Evolutionary conservation across 768 basidiomycete species (phyloP).

Genomic region (Phanerochaete sordida): DNA sequence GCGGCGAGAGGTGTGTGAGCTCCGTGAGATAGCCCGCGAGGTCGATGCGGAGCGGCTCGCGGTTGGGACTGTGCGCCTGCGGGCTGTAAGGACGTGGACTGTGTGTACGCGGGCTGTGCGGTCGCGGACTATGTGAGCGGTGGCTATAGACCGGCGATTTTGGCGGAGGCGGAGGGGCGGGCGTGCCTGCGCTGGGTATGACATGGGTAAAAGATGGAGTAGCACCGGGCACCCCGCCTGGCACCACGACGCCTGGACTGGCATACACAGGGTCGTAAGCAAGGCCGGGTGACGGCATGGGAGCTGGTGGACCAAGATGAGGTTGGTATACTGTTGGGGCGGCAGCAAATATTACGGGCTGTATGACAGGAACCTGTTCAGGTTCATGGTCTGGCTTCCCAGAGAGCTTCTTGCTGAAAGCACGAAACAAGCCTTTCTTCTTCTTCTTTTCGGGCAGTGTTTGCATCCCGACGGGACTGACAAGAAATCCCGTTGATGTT

Average conservation of each 20-base stretch:
- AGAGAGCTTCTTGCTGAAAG: slow-evolving; percentile 30
- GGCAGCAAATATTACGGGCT: background rate
- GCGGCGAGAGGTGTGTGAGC: slow-evolving; percentile 66
- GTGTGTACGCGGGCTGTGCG: background rate
- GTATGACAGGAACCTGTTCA: background rate
- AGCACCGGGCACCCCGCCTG: background rate
- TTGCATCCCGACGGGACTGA: background rate
- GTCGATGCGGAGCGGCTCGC: slow-evolving; percentile 13
- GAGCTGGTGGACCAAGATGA: background rate
- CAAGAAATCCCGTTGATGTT: background rate
- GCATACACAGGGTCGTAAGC: background rate
- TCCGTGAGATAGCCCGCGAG: slow-evolving; percentile 31
- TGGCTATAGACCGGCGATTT: background rate
- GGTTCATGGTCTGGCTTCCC: background rate
- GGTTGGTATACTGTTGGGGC: background rate
- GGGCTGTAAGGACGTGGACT: background rate
- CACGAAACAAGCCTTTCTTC: slow-evolving; percentile 43
- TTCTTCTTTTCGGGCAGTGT: slow-evolving; percentile 24
- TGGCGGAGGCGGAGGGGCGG: background rate
- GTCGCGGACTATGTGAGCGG: background rate
- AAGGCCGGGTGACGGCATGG: background rate
- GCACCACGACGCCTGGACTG: background rate
- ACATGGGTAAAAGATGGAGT: background rate
- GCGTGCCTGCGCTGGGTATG: background rate
- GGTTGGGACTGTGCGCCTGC: slow-evolving; percentile 14